phyloP scores from a whole-genome alignment of 1,284 basidiomycete genomes.

The Quambalaria eucalypti region DNA sequence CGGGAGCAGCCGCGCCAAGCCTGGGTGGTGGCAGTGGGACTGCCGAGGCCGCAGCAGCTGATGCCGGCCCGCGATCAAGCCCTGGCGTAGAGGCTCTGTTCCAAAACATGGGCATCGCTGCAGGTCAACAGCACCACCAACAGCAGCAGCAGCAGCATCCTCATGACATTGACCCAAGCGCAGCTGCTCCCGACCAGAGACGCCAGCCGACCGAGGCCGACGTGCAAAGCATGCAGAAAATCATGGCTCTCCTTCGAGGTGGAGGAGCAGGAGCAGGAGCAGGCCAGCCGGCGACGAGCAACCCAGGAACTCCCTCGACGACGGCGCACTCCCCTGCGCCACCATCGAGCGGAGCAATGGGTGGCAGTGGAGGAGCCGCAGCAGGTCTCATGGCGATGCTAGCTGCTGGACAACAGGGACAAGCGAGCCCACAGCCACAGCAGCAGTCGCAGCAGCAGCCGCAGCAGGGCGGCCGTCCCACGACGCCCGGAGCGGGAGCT shows the following conservation, averaged over 20 bases:
- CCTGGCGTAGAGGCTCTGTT: conserved; percentile 12
- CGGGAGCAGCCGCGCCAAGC: conserved; percentile 5
- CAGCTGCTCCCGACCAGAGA: too few relatives aligned
- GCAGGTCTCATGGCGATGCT: conserved; percentile 10
- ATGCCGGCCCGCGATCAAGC: too few relatives aligned
- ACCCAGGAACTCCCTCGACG: too few relatives aligned
- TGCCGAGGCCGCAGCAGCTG: background rate
- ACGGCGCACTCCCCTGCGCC: too few relatives aligned
- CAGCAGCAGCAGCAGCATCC: background rate
- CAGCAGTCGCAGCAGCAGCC: too few relatives aligned
- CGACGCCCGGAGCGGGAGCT: background rate
- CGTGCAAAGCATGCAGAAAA: conserved; percentile 43
- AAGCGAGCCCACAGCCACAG: too few relatives aligned
- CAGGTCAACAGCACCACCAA: too few relatives aligned
- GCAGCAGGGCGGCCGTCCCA: too few relatives aligned
- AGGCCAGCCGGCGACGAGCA: too few relatives aligned
- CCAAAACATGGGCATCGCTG: background rate
- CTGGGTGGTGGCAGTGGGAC: background rate
- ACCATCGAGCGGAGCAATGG: too few relatives aligned
- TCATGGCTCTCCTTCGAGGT: conserved; percentile 29
- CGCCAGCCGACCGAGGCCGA: conserved; percentile 32
- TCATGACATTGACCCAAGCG: too few relatives aligned
- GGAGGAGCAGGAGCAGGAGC: conserved; percentile 1
- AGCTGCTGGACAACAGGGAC: conserved; percentile 7
- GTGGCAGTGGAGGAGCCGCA: conserved; percentile 1